A percentile compares a stretch with the other conserved stretches of the same genome.
These are phyloP conservation scores for Sphagnum fallax DNA, from an alignment of 228 moss, liverwort and hornwort genomes.

Conservation along the genomic window DNA sequence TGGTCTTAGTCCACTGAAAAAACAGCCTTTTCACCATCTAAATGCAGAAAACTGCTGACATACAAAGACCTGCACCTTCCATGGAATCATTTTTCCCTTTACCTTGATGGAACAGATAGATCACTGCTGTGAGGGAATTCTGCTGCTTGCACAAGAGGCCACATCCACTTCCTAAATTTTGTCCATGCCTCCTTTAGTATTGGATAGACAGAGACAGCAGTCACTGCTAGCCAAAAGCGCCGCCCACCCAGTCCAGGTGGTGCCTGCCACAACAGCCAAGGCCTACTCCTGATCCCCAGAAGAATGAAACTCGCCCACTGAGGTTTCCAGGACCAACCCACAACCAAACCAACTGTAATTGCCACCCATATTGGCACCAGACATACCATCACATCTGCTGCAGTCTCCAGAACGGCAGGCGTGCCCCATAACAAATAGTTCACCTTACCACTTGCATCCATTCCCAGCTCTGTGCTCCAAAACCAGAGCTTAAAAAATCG, in stretches of 20 bases:
- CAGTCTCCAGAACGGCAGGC: constrained; percentile 70
- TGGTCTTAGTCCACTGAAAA: too few relatives aligned
- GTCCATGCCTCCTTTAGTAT: constrained; percentile 69
- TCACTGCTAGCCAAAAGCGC: constrained; percentile 70
- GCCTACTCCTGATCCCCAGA: constrained; percentile 59
- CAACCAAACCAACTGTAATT: constrained; percentile 52
- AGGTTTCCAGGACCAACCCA: constrained; percentile 94
- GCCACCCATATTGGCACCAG: constrained; percentile 90
- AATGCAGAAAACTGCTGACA: too few relatives aligned
- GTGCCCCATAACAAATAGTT: constrained; percentile 51
- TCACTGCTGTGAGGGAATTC: too few relatives aligned
- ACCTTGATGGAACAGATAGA: too few relatives aligned
- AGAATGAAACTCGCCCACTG: constrained; percentile 75
- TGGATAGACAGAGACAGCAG: constrained; percentile 68
- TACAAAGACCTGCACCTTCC: too few relatives aligned
- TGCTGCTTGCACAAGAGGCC: constrained; percentile 28
- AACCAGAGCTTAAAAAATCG: too few relatives aligned
- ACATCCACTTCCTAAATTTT: constrained; percentile 84
- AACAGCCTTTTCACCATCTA: too few relatives aligned
- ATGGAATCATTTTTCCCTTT: too few relatives aligned
- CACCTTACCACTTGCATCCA: constrained; percentile 17
- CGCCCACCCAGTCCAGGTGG: constrained; percentile 90
- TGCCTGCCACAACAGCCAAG: constrained; percentile 75
- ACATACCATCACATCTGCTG: constrained; percentile 65
- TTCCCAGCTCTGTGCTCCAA: too few relatives aligned